These are phyloP conservation scores for Neurospora crassa DNA, from an alignment of 2,329 filamentous ascomycete genomes.

Conservation along the genomic window DNA sequence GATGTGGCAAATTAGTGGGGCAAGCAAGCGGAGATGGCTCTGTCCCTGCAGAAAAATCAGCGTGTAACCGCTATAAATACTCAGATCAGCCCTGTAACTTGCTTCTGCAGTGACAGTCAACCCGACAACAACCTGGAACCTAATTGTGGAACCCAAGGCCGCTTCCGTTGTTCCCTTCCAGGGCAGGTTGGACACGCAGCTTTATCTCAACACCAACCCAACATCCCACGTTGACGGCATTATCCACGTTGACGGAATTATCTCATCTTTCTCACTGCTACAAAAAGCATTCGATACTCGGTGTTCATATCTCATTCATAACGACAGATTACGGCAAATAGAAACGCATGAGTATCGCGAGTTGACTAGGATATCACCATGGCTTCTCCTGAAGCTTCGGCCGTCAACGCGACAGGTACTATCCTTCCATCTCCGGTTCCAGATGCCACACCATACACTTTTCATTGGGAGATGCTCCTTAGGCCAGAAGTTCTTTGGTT, in stretches of 20 bases:
- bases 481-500: constrained; percentile 32
- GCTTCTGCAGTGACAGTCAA: background rate
- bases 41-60: background rate
- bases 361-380: background rate
- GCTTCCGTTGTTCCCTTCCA: background rate
- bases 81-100: background rate
- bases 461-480: constrained; percentile 10
- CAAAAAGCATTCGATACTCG: background rate
- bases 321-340: background rate
- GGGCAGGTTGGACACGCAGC: background rate
- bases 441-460: background rate
- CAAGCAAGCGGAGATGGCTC: background rate
- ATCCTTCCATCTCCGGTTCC: background rate
- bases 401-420: constrained; percentile 2
- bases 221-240: background rate
- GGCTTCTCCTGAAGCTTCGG: background rate
- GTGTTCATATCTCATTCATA: background rate
- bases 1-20: background rate
- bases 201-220: background rate
- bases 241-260: background rate
- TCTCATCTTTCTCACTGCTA: background rate
- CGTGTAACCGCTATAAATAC: background rate
- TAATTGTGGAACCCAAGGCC: background rate
- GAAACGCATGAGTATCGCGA: background rate
- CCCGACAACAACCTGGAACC: background rate